Base-by-base conservation (phyloP, 371 early-diverging fungal genomes). In the Mortierella sp. region DNA sequence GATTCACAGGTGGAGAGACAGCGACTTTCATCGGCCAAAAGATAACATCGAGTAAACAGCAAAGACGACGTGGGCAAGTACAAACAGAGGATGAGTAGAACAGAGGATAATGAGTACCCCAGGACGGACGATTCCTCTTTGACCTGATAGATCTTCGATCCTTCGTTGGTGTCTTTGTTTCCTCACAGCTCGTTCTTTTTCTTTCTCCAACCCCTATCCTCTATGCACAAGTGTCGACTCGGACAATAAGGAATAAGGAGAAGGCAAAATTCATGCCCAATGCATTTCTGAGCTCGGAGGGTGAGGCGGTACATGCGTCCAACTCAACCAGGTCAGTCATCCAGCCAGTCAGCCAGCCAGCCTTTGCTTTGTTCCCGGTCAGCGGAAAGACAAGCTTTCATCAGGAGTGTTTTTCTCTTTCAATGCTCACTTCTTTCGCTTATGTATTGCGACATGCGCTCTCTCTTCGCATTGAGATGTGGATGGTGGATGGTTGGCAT, bases 151-250 rank as follows among this genome's bases (percentile, higher is more conserved):
- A 37, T 21, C 16, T 10, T 24, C 9, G 21, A 19, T 34, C 11
- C 37, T 24, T 40, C 43, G 43, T 4, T 40, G 2, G 43, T 4
- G 6, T 16, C 8, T 61, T 57, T 31, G 26, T 13, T 26, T 13
- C 24, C 19, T 53, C 24, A 26, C 55, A 26, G n/a, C 2, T 61
- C 61, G 19, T 34, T 10, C 19, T 48, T 9, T 31, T 40, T 19
- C 70, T 28, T 64, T 34, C 64, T 48, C 44, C 40, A 48, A 10
- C 72, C 71, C 72, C 72, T 72, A 53, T 72, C 24, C 28, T 31
- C 16, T 34, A 16, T 37, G 67, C 19, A 34, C 9, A 31, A 59
- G 31, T 57, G 59, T 64, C 21, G 50, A 31, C 51, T 71, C 44
- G 71, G 71, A 51, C 37, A 14, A 37, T 24, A 37, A 40, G 54